Percentiles rank a stretch among this genome's conserved stretches.
These are phyloP conservation scores for Gracilaria domingensis DNA, from an alignment of 23 red algal species.

Conservation along the genomic window DNA sequence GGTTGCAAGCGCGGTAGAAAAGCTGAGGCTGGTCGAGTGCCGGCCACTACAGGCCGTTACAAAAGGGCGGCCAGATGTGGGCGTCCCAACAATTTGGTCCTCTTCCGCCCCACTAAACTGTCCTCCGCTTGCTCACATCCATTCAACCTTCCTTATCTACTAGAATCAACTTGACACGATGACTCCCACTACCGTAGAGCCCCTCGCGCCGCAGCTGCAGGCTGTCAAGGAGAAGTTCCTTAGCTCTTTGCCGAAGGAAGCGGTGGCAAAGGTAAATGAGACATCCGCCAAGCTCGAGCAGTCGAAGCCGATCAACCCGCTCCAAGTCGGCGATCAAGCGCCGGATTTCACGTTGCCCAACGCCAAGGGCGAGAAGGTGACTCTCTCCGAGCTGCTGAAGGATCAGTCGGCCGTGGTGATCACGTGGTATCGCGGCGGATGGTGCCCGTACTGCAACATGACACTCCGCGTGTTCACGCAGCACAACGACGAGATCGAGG, in stretches of 20 bases:
- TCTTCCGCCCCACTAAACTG: too few species aligned
- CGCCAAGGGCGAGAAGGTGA: constrained; percentile 13
- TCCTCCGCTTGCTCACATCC: too few species aligned
- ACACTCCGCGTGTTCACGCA: not conserved
- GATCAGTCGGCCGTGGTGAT: constrained; percentile 29
- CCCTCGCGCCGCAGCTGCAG: constrained; percentile 11
- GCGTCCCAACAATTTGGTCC: too few species aligned
- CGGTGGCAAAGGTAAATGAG: not conserved
- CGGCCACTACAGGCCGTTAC: too few species aligned
- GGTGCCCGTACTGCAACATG: constrained; percentile 63
- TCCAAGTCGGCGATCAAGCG: not conserved
- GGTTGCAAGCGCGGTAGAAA: too few species aligned
- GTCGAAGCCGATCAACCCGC: constrained; percentile 4
- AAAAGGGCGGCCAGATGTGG: too few species aligned
- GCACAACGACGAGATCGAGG: constrained; percentile 20
- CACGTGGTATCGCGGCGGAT: constrained; percentile 50
- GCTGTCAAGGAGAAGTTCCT: constrained; percentile 14
- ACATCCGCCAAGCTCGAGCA: constrained; percentile 10
- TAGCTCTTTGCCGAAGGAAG: not conserved
- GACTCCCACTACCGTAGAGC: not conserved
- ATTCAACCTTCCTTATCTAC: not conserved
- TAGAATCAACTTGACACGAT: not conserved
- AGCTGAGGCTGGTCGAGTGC: too few species aligned
- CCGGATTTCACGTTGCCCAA: constrained; percentile 41
- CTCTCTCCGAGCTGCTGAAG: constrained; percentile 14